A percentile compares a stretch with the other conserved stretches of the same genome.
These are phyloP conservation scores for Rhizomucor miehei DNA, from an alignment of 371 early-diverging fungal genomes.

Conservation along the genomic window DNA sequence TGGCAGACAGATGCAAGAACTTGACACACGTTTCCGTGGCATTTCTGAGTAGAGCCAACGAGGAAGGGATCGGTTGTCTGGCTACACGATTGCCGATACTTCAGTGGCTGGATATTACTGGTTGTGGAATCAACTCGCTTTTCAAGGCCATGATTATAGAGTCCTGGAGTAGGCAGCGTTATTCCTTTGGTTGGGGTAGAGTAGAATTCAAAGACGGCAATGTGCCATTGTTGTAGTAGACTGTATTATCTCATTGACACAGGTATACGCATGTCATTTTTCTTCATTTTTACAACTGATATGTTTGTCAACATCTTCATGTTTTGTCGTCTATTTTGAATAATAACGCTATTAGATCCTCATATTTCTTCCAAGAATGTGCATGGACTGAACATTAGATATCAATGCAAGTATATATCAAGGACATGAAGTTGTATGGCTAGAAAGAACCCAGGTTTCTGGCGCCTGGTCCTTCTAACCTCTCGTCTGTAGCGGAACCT, in stretches of 20 bases:
- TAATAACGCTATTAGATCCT: too few species aligned
- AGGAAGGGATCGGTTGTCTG: slow-evolving; percentile 22
- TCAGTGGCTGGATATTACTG: slow-evolving; percentile 34
- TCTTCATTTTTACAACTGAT: too few species aligned
- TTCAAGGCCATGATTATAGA: slow-evolving; percentile 27
- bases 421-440: too few species aligned
- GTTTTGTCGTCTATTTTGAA: too few species aligned
- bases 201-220: slow-evolving; percentile 24
- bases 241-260: background rate
- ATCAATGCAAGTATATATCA: too few species aligned
- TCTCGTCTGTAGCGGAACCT: too few species aligned
- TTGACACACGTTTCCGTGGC: slow-evolving; percentile 30
- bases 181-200: slow-evolving; percentile 10
- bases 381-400: too few species aligned
- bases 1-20: slow-evolving; percentile 17
- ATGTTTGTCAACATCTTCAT: too few species aligned
- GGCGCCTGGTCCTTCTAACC: too few species aligned
- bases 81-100: slow-evolving; percentile 14
- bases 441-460: too few species aligned
- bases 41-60: slow-evolving; percentile 25
- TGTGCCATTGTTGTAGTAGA: slow-evolving; percentile 23
- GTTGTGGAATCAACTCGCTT: slow-evolving; percentile 31
- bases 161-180: slow-evolving; percentile 20
- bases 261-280: too few species aligned
- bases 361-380: too few species aligned